phyloP scores from a whole-genome alignment of 1,284 basidiomycete genomes.

The Sparassis latifolia region DNA sequence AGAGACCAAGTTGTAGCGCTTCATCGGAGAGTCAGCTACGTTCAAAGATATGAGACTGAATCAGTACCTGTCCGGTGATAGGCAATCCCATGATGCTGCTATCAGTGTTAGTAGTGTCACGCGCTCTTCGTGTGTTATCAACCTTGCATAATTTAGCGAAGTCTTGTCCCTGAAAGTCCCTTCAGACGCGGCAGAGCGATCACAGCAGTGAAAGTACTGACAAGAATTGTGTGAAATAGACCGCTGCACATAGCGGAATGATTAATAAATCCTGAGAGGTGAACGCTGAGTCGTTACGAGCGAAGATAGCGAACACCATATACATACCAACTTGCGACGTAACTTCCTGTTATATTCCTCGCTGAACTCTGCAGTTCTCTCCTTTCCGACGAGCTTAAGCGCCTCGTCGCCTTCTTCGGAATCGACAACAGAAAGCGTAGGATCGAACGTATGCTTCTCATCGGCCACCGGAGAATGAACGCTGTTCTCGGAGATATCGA shows the following conservation, averaged over 20 bases:
- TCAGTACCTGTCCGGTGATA: conserved; percentile 50
- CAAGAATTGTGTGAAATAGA: conserved; percentile 62
- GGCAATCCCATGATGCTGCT: conserved; percentile 60
- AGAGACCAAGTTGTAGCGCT: conserved; percentile 61
- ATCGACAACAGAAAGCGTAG: conserved; percentile 20
- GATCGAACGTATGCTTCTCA: conserved; percentile 10
- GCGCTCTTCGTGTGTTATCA: neutral
- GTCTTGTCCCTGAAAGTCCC: conserved; percentile 49
- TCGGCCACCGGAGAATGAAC: conserved; percentile 10
- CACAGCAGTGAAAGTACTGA: conserved; percentile 21
- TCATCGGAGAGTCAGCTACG: neutral
- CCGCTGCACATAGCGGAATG: conserved; percentile 52
- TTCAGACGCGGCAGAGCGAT: neutral
- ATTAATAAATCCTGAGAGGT: conserved; percentile 43
- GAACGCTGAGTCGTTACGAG: neutral
- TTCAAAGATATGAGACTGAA: neutral
- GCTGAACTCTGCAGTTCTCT: conserved; percentile 43
- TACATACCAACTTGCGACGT: conserved; percentile 49
- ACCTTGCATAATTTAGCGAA: conserved; percentile 59
- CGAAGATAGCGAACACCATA: neutral
- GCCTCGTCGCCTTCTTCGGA: conserved; percentile 47
- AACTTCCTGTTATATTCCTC: conserved; percentile 53
- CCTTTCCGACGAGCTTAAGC: conserved; percentile 45
- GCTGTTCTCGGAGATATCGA: conserved; percentile 9
- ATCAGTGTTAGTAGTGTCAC: neutral